Evolutionary conservation across 352 stramenopile genomes (phyloP), one percentile per base, ranked within the genome.

Genomic region (Pythium aristosporum): DNA sequence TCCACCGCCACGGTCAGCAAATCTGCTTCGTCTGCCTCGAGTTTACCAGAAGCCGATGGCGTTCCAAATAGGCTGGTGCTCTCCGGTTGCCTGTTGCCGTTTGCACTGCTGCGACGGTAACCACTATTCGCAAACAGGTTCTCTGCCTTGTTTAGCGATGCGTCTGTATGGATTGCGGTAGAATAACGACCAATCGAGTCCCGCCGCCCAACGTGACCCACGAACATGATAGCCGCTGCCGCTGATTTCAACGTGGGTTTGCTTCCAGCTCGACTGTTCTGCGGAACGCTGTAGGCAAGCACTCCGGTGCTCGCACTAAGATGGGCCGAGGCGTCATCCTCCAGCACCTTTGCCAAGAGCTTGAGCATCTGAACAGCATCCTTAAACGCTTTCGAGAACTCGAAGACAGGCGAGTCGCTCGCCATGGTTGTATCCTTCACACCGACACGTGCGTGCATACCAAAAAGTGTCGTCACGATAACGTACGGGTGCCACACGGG

Each of bases 281-380:
- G 55, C 62, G 64, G 57, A 60, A 63, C 51, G n/a, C 61, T 61
- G 44, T 88, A 88, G 3, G 75, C 79, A 1, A 93, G 68, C 52
- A 93, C 68, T 13, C 84, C 85, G 51, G 66, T 89, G 11, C 69
- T 66, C 6, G 77, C 82, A 60, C 83, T 92, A 23, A 85, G 65
- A 50, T 69, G 71, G 23, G 82, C 79, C 25, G 84, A 91, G 34
- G 69, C 63, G 20, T 90, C 75, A 57, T 95, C 76, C 43, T 82
- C 69, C 21, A 95, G 44, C 25, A 92, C 85, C 56, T 89, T 85
- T 9, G 76, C 68, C 15, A 95, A 72, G 15, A 93, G 50, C 62
- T 93, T 92, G 7, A 95, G 67, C 84, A 95, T 91, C 65, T 95
- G 84, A 3, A 90, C 84, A 11, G 86, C 83, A 65, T 93, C 86